Base-by-base conservation (phyloP, 805 yeast genomes). In the Sporopachydermia quercuum region DNA sequence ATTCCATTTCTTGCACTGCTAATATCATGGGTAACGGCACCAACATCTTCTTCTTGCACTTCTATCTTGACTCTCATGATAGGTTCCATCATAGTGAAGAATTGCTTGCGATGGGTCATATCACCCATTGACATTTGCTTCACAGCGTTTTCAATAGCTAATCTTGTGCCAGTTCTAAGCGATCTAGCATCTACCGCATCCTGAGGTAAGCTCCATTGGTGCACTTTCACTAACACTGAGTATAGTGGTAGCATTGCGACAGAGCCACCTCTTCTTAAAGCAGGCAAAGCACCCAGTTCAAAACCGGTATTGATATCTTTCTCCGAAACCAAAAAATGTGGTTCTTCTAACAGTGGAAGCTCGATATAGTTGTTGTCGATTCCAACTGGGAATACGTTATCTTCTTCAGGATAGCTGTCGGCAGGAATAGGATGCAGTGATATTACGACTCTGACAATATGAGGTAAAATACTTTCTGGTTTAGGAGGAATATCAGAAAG, bases 11-110 rank as follows among this genome's bases (percentile, higher is more conserved):
- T 69, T 11, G 78, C 69, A 19, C 83, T 75, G 35, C 84, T 76
- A 39, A 91, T 60, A 53, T 91, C 98, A 48, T 84, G 93, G 34
- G 84, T 70, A 1, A 91, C 91, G 27, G 66, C 67, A 15, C 97
- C 97, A 47, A 89, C 58, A 42, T 79, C 82, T 41, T 71, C 78
- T 19, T 85, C 79, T 40, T 68, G 68, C 2, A 78, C 78, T 39
- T 66, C 70, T 1, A 91, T 75, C 4, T 65, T 65, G 3, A 86
- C 77, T 27, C 70, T 65, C 96, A 91, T 89, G 18, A 81, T 66
- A 0, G 98, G 98, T 57, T 91, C 97, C 56, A 89, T 62, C 1
- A 87, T 56, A 1, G 77, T 68, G 52, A 71, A 74, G 14, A 44
- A 41, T 3, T 43, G 19, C 13, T 40, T 41, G 5, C 33, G 37